These are phyloP conservation scores for Penicillium hordei DNA, from an alignment of 2,329 filamentous ascomycete genomes.

Conservation along the genomic window DNA sequence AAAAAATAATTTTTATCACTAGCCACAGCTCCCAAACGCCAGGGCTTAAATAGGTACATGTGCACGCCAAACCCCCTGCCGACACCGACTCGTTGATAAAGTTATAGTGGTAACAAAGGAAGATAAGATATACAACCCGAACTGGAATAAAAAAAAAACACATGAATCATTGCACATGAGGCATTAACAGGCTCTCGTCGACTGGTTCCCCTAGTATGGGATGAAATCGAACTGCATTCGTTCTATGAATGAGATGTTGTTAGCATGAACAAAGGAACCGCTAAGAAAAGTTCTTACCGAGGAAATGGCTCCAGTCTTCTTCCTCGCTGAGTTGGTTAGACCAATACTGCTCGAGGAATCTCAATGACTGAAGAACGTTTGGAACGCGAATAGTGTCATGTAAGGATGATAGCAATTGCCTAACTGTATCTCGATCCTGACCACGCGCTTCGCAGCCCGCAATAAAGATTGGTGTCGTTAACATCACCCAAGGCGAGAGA, in stretches of 20 bases:
- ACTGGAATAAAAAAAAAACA: not conserved
- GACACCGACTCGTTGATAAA: not conserved
- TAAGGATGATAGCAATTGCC: constrained; percentile 34
- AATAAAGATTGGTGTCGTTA: constrained; percentile 47
- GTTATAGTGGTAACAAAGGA: not conserved
- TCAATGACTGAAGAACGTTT: constrained; percentile 44
- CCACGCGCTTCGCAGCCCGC: constrained; percentile 44
- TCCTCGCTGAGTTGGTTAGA: constrained; percentile 33
- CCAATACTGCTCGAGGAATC: constrained; percentile 44
- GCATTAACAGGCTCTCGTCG: constrained; percentile 7
- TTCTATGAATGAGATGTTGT: constrained; percentile 21
- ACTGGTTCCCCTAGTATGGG: constrained; percentile 22
- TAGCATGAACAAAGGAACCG: constrained; percentile 1
- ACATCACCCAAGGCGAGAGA: constrained; percentile 44
- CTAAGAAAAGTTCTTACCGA: constrained; percentile 31
- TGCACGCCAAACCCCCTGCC: not conserved
- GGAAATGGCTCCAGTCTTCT: constrained; percentile 41
- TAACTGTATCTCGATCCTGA: constrained; percentile 37
- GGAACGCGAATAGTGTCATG: constrained; percentile 44
- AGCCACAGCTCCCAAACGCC: not conserved
- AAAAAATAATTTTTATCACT: not conserved
- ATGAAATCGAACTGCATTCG: constrained; percentile 38
- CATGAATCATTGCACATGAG: constrained; percentile 22
- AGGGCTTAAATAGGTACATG: constrained; percentile 1
- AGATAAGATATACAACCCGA: not conserved